Percentiles rank a stretch among this genome's conserved stretches.
These are phyloP conservation scores for Linderniella brevidens DNA, from an alignment of 257 asterid genomes.

Conservation along the genomic window DNA sequence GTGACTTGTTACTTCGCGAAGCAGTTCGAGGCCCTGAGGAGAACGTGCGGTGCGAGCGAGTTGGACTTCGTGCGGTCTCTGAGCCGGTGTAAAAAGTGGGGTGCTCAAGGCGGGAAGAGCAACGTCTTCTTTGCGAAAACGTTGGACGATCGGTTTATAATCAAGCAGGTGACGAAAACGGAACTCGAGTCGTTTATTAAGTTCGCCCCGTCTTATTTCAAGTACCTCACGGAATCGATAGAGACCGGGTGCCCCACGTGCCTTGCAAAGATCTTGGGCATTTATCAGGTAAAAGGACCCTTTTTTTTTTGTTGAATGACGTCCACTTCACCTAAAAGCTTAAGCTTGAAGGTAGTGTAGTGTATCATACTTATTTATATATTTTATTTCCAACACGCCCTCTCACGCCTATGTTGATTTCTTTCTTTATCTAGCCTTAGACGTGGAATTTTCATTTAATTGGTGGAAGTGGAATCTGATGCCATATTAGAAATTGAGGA, in stretches of 20 bases:
- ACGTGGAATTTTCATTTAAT: too few species aligned
- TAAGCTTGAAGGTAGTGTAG: too few species aligned
- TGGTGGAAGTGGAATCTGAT: too few species aligned
- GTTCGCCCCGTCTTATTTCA: constrained; percentile 85
- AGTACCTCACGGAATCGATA: constrained; percentile 66
- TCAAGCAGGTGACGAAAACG: constrained; percentile 91
- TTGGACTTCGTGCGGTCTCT: constrained; percentile 66
- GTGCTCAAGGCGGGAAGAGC: constrained; percentile 99
- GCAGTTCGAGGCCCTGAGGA: constrained; percentile 76
- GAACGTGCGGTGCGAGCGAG: constrained; percentile 77
- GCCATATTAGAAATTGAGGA: too few species aligned
- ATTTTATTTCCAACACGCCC: too few species aligned
- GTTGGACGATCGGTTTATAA: constrained; percentile 81
- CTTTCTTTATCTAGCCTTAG: too few species aligned
- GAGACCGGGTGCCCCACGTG: constrained; percentile 67
- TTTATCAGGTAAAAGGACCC: constrained; percentile 60
- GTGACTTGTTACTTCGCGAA: constrained; percentile 78
- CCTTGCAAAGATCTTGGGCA: constrained; percentile 89
- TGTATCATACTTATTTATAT: too few species aligned
- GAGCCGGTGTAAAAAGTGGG: constrained; percentile 97
- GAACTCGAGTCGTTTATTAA: constrained; percentile 92
- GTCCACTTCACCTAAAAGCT: too few species aligned
- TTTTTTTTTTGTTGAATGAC: too few species aligned
- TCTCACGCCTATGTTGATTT: too few species aligned
- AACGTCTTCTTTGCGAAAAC: constrained; percentile 91